Percentiles rank a stretch among this genome's conserved stretches.
phyloP scores from a whole-genome alignment of 2,329 filamentous ascomycete genomes.

The Cylindrodendrum hubeiense region DNA sequence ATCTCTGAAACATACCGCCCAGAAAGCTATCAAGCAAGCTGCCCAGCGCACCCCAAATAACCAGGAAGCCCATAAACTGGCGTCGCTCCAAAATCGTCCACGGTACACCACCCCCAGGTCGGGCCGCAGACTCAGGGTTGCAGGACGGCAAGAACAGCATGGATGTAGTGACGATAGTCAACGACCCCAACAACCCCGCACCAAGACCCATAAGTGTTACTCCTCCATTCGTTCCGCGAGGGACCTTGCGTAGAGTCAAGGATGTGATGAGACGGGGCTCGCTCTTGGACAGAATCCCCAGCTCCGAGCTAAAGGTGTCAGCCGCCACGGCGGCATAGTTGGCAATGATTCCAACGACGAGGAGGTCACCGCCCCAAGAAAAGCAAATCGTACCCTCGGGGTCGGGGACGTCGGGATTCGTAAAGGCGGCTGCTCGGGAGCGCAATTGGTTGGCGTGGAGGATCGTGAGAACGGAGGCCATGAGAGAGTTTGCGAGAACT shows the following conservation, averaged over 20 bases:
- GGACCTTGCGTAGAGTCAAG: conserved; percentile 79
- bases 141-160: conserved; percentile 79
- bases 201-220: conserved; percentile 81
- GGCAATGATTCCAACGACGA: conserved; percentile 75
- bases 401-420: conserved; percentile 46
- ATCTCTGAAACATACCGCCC: conserved; percentile 86
- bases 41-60: conserved; percentile 80
- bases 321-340: conserved; percentile 94
- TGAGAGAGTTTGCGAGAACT: conserved; percentile 88
- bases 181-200: conserved; percentile 80
- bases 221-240: conserved; percentile 93
- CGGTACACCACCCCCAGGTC: conserved; percentile 57
- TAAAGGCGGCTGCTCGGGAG: conserved; percentile 57
- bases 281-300: conserved; percentile 86
- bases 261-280: conserved; percentile 90
- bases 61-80: conserved; percentile 68
- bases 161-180: conserved; percentile 75
- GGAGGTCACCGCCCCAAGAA: conserved; percentile 71
- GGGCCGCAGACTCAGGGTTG: conserved; percentile 52
- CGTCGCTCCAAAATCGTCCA: conserved; percentile 64
- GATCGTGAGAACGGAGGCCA: conserved; percentile 75
- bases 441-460: conserved; percentile 72
- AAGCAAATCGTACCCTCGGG: conserved; percentile 65
- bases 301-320: conserved; percentile 95
- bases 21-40: conserved; percentile 90